Base-by-base conservation (phyloP, 2,329 filamentous ascomycete species). In the Botryotinia narcissicola region DNA sequence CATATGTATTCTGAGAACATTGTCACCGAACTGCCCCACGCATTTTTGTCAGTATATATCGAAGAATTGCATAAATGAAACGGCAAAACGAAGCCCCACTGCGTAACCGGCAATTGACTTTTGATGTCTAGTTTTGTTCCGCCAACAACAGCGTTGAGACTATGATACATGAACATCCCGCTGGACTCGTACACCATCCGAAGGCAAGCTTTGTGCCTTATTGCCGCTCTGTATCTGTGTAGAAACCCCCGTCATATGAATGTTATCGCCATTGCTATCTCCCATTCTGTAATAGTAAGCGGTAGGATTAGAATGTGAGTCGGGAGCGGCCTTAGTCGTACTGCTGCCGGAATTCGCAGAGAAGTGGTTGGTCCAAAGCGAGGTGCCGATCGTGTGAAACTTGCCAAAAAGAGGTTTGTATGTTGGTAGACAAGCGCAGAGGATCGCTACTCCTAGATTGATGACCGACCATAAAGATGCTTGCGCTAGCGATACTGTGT, bases 401-500 rank as follows among this genome's bases (percentile, higher is more conserved):
- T 12, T 61, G 32, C 20, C 35, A 35, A 61, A 61, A 14, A 61
- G 59, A 40, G 35, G 59, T 61, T 61, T 35, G 32, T 61, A 61
- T 22, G 59, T 61, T 22, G 59, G 59, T n/a, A 61, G 18, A 35
- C 59, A 61, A 61, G 59, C 59, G 35, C 59, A 61, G 20, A 61
- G 59, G 32, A 61, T 61, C 14, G 59, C 59, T 61, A 61, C 35
- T 22, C 59, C 59, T 12, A 61, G 35, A 16, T 61, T 61, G 7
- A 61, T 61, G 32, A 61, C 59, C 8, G 59, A 61, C 59, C 59
- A 61, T 40, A 61, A 61, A 25, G 59, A 61, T n/a, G 22, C 59
- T 61, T 37, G 59, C 6, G 59, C 59, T 25, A 61, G 35, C 16
- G 59, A 61, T 22, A 61, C 59, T 61, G 22, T 20, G 7, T 61